Conservation (phyloP, 305 asterid genomes). For the Fraxinus sp. region DNA sequence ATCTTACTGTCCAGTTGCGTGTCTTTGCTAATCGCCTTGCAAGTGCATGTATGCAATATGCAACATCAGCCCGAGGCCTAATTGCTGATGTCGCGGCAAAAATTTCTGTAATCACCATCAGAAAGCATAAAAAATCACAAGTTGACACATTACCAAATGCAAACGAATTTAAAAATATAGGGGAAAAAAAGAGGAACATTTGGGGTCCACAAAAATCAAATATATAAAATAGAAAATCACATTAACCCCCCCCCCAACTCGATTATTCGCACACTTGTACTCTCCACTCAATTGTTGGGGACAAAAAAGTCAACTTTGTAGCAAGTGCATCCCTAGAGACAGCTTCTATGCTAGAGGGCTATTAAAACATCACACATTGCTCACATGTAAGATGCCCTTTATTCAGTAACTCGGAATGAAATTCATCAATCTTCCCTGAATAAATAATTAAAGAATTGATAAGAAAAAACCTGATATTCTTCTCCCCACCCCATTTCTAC, state of each 20-base stretch:
- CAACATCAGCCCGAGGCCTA: constrained; percentile 96
- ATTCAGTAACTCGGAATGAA: background rate
- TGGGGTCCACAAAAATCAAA: background rate
- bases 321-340: background rate
- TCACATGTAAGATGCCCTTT: background rate
- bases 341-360: background rate
- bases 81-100: constrained; percentile 75
- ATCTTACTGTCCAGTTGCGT: constrained; percentile 92
- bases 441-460: background rate
- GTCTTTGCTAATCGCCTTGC: constrained; percentile 91
- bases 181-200: too few species aligned
- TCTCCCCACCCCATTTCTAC: background rate
- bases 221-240: background rate
- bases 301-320: background rate
- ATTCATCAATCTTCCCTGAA: background rate
- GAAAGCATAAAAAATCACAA: background rate
- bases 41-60: constrained; percentile 90
- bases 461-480: background rate
- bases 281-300: background rate
- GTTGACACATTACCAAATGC: background rate
- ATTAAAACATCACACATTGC: background rate
- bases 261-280: background rate
- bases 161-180: too few species aligned
- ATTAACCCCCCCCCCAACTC: background rate
- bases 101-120: constrained; percentile 75